Percentiles rank a stretch among this genome's conserved stretches.
Conservation (phyloP, 257 asterid species). For the Solanum phureja region DNA sequence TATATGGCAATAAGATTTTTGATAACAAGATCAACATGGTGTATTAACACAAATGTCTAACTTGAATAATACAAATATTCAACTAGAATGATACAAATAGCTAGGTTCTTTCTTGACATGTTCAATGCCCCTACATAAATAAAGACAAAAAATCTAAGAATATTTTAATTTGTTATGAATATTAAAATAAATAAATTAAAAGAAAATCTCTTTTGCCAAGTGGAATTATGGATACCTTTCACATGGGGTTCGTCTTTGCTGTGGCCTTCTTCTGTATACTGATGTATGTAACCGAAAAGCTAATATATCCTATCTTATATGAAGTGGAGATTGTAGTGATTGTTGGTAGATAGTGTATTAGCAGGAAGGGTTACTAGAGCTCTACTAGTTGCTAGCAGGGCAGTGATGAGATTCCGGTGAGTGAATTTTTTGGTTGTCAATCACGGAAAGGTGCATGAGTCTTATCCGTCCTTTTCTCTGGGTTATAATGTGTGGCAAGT, state of each 20-base stretch:
- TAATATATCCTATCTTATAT: not conserved
- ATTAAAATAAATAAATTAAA: too few relatives aligned
- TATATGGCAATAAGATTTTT: not conserved
- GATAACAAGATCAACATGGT: not conserved
- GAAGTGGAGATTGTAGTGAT: not conserved
- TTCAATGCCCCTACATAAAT: too few relatives aligned
- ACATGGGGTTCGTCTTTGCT: not conserved
- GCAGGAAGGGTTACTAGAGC: not conserved
- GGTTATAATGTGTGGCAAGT: not conserved
- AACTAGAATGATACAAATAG: not conserved
- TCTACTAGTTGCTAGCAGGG: not conserved
- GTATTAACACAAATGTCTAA: not conserved
- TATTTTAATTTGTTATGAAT: too few relatives aligned
- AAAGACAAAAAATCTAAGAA: not conserved
- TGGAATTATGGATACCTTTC: not conserved
- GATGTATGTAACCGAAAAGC: not conserved
- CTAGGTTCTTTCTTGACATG: not conserved
- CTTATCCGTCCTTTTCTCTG: not conserved
- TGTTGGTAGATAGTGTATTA: not conserved
- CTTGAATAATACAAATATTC: not conserved
- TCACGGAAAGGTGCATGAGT: not conserved
- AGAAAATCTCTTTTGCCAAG: too few relatives aligned
- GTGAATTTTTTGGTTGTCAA: not conserved
- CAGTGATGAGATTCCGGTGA: not conserved
- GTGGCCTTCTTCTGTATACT: not conserved